phyloP scores from a whole-genome alignment of 2,329 filamentous ascomycete species.

The Scorias spongiosa region DNA sequence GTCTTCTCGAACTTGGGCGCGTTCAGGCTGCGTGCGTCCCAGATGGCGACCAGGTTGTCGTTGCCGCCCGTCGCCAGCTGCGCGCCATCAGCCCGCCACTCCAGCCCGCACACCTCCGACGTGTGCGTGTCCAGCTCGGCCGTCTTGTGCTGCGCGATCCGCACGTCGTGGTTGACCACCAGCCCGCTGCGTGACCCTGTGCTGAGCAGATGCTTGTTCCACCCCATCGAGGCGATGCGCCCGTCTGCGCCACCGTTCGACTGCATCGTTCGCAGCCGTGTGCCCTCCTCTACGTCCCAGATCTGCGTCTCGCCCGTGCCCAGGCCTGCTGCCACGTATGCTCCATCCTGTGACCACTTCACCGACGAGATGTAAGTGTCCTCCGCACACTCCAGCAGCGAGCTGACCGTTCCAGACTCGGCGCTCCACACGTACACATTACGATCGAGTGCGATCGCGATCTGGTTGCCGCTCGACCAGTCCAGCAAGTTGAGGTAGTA shows the following conservation, averaged over 20 bases:
- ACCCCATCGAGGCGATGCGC: constrained; percentile 94
- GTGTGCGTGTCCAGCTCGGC: constrained; percentile 95
- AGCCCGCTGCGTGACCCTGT: constrained; percentile 88
- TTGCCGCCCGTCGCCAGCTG: constrained; percentile 96
- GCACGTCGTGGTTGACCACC: constrained; percentile 97
- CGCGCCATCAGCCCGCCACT: constrained; percentile 92
- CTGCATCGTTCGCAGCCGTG: constrained; percentile 96
- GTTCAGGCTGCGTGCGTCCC: constrained; percentile 85
- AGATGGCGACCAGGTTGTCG: constrained; percentile 97
- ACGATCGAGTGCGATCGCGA: constrained; percentile 91
- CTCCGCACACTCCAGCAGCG: constrained; percentile 68
- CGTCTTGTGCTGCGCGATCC: constrained; percentile 93
- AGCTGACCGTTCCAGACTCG: constrained; percentile 77
- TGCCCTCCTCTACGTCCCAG: constrained; percentile 91
- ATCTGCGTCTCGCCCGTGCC: constrained; percentile 96
- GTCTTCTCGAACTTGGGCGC: constrained; percentile 99
- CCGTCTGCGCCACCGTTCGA: constrained; percentile 59
- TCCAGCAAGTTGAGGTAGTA: constrained; percentile 98
- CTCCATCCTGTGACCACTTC: constrained; percentile 95
- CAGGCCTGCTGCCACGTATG: constrained; percentile 89
- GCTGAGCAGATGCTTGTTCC: constrained; percentile 96
- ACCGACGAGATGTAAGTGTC: constrained; percentile 97
- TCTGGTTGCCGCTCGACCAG: constrained; percentile 96
- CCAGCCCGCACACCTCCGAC: constrained; percentile 91
- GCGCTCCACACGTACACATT: constrained; percentile 98